A percentile compares a stretch with the other conserved stretches of the same genome.
Evolutionary conservation across 1,139 yeast genomes (phyloP).

Genomic region (Geotrichum restrictum): DNA sequence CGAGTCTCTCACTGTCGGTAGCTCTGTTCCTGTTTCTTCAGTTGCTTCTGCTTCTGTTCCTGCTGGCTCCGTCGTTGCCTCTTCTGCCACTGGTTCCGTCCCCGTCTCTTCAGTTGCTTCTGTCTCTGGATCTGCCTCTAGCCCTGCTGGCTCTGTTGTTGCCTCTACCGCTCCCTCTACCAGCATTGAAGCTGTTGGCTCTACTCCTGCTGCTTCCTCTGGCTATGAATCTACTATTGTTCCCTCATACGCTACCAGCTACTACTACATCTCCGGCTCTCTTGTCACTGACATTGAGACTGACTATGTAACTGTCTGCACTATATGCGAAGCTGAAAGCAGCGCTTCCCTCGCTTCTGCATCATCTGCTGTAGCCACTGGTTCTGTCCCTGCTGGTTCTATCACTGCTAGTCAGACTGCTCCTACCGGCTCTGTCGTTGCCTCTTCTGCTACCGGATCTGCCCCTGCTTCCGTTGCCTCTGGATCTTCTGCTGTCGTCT

Average conservation of each 20-base stretch:
- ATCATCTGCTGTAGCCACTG: no score
- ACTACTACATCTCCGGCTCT: constrained; percentile 3
- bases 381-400: neutral
- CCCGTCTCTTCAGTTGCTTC: no score
- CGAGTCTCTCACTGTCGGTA: no score
- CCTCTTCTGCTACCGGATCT: neutral
- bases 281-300: constrained; percentile 2
- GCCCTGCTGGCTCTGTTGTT: neutral
- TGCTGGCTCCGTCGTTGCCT: no score
- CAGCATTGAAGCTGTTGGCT: neutral
- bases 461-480: neutral
- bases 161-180: neutral
- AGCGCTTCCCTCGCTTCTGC: no score
- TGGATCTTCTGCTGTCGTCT: neutral
- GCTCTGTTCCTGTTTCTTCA: no score
- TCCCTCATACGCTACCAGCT: neutral
- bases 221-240: no score
- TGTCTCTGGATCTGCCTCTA: neutral
- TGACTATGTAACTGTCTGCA: constrained; percentile 4
- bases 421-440: neutral
- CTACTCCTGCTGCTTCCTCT: no score
- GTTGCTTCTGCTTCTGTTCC: no score
- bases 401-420: neutral
- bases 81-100: no score
- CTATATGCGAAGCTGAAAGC: neutral